phyloP scores from a whole-genome alignment of 805 yeast species.

The Nakazawaea siamensis region DNA sequence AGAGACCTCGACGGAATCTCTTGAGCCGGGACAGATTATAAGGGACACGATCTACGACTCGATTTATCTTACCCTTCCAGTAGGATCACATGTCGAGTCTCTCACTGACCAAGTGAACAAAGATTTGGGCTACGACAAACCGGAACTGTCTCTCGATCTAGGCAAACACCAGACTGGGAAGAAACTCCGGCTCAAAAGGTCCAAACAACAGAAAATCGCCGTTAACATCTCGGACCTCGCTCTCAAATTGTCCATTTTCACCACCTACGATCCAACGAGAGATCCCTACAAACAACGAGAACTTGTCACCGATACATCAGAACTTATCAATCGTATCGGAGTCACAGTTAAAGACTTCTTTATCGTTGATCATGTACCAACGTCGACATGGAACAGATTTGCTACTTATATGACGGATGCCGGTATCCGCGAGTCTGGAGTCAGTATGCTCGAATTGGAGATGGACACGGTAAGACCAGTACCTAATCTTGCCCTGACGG shows the following conservation, averaged over 20 bases:
- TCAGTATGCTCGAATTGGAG: slow-evolving; percentile 48
- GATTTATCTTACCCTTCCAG: slow-evolving; percentile 58
- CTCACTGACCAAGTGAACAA: slow-evolving; percentile 49
- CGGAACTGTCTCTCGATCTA: slow-evolving; percentile 21
- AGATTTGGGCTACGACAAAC: slow-evolving; percentile 21
- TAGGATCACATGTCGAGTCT: slow-evolving; percentile 33
- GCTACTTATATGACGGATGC: slow-evolving; percentile 59
- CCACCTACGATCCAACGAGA: slow-evolving; percentile 38
- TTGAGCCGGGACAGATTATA: slow-evolving; percentile 24
- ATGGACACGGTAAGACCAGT: slow-evolving; percentile 61
- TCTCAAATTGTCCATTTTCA: slow-evolving; percentile 34
- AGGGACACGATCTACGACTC: slow-evolving; percentile 73
- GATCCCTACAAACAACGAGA: slow-evolving; percentile 17
- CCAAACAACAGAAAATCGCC: slow-evolving; percentile 49
- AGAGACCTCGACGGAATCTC: slow-evolving; percentile 11
- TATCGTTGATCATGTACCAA: slow-evolving; percentile 68
- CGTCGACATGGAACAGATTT: slow-evolving; percentile 89
- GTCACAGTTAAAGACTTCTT: slow-evolving; percentile 47
- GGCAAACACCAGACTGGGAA: slow-evolving; percentile 24
- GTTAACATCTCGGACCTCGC: slow-evolving; percentile 49
- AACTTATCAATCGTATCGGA: slow-evolving; percentile 38
- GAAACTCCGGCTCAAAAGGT: slow-evolving; percentile 55
- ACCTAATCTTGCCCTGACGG: slow-evolving; percentile 57
- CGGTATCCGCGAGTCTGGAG: slow-evolving; percentile 64
- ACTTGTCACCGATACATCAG: slow-evolving; percentile 26